A percentile compares a stretch with the other conserved stretches of the same genome.
Evolutionary conservation across 257 asterid species (phyloP).

Genomic region (Rauvolfia tetraphylla): DNA sequence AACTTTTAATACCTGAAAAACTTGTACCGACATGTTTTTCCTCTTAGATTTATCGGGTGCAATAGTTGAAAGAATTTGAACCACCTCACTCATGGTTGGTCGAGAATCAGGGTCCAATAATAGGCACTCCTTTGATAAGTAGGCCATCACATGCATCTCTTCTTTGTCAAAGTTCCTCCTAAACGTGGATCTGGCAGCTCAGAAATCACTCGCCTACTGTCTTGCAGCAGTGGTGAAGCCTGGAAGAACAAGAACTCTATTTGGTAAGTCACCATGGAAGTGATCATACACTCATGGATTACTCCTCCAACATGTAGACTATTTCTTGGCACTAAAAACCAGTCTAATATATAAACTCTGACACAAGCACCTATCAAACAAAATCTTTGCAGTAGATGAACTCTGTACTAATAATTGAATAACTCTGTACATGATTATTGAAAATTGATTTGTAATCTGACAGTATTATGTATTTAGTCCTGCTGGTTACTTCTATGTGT

Average conservation of each 20-base stretch:
- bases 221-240: slow-evolving; percentile 81
- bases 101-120: slow-evolving; percentile 88
- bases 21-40: slow-evolving; percentile 45
- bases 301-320: not conserved
- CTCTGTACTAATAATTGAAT: not conserved
- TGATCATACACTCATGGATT: not conserved
- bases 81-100: slow-evolving; percentile 92
- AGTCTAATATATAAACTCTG: not conserved
- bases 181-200: slow-evolving; percentile 85
- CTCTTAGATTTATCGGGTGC: slow-evolving; percentile 73
- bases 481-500: not conserved
- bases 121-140: slow-evolving; percentile 90
- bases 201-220: slow-evolving; percentile 64
- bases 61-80: slow-evolving; percentile 81
- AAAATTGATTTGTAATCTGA: not conserved
- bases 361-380: not conserved
- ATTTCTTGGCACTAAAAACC: not conserved
- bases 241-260: slow-evolving; percentile 21
- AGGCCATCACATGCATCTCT: slow-evolving; percentile 95
- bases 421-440: not conserved
- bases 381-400: not conserved
- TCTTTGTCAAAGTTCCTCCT: slow-evolving; percentile 65
- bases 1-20: slow-evolving; percentile 28
- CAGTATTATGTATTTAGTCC: not conserved
- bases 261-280: not conserved